A percentile compares a stretch with the other conserved stretches of the same genome.
Conservation (phyloP, 176 grass and related monocot genomes). For the Olyra latifolia region DNA sequence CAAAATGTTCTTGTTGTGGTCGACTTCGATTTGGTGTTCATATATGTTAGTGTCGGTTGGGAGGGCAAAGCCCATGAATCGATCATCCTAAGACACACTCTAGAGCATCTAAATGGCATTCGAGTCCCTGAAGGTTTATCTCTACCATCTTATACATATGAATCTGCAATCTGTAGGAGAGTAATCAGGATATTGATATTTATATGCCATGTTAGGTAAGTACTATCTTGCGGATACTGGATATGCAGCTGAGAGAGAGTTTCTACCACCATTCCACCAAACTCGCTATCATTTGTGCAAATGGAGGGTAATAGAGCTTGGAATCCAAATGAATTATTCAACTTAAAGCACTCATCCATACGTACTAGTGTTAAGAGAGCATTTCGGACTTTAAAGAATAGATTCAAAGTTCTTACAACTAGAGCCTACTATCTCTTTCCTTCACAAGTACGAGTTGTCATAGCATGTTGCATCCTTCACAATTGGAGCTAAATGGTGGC, state of each 20-base stretch:
- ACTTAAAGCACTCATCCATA: background rate
- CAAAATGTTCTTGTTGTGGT: too few species aligned
- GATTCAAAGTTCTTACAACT: too few species aligned
- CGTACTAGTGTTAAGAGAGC: background rate
- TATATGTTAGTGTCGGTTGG: too few species aligned
- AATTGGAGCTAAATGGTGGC: background rate
- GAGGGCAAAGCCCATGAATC: background rate
- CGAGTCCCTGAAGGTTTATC: too few species aligned
- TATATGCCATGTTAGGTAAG: background rate
- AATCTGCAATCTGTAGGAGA: background rate
- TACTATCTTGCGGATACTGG: conserved; percentile 14
- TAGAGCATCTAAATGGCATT: background rate
- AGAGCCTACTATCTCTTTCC: conserved; percentile 6
- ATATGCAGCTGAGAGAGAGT: background rate
- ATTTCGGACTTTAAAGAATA: too few species aligned
- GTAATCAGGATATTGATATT: background rate
- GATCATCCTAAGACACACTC: background rate
- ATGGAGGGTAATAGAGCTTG: background rate
- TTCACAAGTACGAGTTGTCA: background rate
- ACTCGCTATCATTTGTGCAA: conserved; percentile 22
- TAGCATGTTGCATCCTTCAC: too few species aligned
- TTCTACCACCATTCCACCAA: background rate
- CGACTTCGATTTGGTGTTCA: too few species aligned
- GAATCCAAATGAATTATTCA: conserved; percentile 16
- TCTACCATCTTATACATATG: background rate